phyloP scores from a whole-genome alignment of 2,329 filamentous ascomycete genomes.

The Byssoonygena ceratinophila region DNA sequence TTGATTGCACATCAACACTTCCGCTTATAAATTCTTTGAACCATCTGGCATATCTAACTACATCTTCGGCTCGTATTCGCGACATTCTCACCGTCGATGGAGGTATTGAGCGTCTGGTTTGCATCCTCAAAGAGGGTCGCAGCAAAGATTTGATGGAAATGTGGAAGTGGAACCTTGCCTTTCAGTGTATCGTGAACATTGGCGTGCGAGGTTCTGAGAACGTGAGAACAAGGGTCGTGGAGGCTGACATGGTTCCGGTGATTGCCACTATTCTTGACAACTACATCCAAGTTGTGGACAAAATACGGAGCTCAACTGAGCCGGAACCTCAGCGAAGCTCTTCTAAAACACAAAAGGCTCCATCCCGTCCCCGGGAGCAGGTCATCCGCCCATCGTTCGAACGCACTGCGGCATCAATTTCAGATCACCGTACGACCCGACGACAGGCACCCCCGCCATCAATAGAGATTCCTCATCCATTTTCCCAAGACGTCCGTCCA shows the following conservation, averaged over 20 bases:
- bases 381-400: conserved; percentile 28
- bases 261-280: conserved; percentile 97
- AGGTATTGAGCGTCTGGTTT: conserved; percentile 89
- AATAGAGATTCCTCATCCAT: conserved; percentile 62
- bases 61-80: conserved; percentile 90
- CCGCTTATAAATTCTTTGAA: conserved; percentile 98
- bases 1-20: conserved; percentile 95
- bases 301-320: conserved; percentile 76
- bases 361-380: conserved; percentile 22
- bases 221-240: conserved; percentile 87
- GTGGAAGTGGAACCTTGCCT: conserved; percentile 99
- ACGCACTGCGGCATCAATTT: conserved; percentile 46
- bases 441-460: conserved; percentile 74
- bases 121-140: conserved; percentile 92
- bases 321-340: conserved; percentile 54
- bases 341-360: conserved; percentile 23
- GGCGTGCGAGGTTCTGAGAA: conserved; percentile 90
- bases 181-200: conserved; percentile 98
- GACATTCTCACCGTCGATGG: conserved; percentile 98
- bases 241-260: conserved; percentile 97
- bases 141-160: conserved; percentile 99
- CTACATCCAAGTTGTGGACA: conserved; percentile 93
- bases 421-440: conserved; percentile 51
- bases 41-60: conserved; percentile 95
- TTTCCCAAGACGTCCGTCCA: conserved; percentile 39